Percentiles rank a stretch among this genome's conserved stretches.
These are phyloP conservation scores for Capsicum rhomboideum DNA, from an alignment of 257 asterid species.

Conservation along the genomic window DNA sequence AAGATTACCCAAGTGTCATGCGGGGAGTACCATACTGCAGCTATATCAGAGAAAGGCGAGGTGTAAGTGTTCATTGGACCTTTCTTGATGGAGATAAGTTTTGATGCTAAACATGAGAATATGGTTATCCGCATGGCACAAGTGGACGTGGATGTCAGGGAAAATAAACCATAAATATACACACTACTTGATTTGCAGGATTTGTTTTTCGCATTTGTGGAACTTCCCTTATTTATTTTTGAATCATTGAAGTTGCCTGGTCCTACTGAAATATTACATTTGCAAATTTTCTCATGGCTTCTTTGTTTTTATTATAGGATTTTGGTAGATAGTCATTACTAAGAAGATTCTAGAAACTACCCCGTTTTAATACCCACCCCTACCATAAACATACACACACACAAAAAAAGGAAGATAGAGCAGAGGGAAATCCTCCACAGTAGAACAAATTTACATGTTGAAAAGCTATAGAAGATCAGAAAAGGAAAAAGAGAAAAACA, in stretches of 20 bases:
- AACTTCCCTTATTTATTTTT: not conserved
- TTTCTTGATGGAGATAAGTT: slow-evolving; percentile 26
- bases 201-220: not conserved
- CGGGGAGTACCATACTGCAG: slow-evolving; percentile 95
- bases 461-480: not conserved
- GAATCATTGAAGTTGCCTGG: not conserved
- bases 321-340: not conserved
- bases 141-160: slow-evolving; percentile 8
- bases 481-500: not conserved
- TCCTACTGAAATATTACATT: not conserved
- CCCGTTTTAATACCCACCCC: not conserved
- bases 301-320: not conserved
- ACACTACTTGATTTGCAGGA: not conserved
- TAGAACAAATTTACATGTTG: not conserved
- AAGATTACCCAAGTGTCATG: slow-evolving; percentile 85
- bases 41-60: slow-evolving; percentile 85
- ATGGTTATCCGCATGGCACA: slow-evolving; percentile 27
- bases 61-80: slow-evolving; percentile 83
- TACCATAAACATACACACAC: not conserved
- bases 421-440: not conserved
- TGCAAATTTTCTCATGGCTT: not conserved
- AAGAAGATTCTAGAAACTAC: not conserved
- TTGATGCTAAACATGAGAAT: slow-evolving; percentile 29
- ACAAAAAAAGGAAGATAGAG: not conserved
- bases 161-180: not conserved